Evolutionary conservation across 257 asterid genomes (phyloP).

Genomic region (Oldenlandia corymbosa): DNA sequence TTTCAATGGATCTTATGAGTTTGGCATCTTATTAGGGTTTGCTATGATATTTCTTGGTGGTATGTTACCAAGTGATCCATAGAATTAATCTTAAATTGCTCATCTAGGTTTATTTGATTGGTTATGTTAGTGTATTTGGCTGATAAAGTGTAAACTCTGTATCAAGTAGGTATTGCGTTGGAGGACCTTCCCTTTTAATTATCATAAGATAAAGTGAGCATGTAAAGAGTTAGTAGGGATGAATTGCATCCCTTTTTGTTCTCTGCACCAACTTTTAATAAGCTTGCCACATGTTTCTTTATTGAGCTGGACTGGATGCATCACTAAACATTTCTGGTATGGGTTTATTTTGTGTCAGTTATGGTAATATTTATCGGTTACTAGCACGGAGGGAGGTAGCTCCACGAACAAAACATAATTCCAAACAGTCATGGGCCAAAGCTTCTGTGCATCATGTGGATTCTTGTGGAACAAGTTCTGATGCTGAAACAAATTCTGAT

Average conservation of each 20-base stretch:
- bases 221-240: background rate
- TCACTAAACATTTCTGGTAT: conserved; percentile 12
- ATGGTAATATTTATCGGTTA: conserved; percentile 62
- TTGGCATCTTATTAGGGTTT: too few species aligned
- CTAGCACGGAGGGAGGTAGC: conserved; percentile 81
- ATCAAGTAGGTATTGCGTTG: background rate
- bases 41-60: too few species aligned
- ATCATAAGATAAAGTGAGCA: background rate
- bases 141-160: background rate
- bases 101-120: too few species aligned
- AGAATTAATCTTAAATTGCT: too few species aligned
- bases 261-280: background rate
- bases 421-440: conserved; percentile 67
- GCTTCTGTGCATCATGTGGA: conserved; percentile 36
- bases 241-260: background rate
- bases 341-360: conserved; percentile 28
- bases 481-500: conserved; percentile 50
- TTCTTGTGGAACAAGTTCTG: conserved; percentile 40
- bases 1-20: too few species aligned
- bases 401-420: conserved; percentile 62
- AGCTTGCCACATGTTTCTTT: background rate
- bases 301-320: background rate
- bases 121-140: too few species aligned
- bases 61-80: too few species aligned
- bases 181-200: background rate